phyloP scores from a whole-genome alignment of 352 stramenopile genomes.

The Saprolegnia diclina region DNA sequence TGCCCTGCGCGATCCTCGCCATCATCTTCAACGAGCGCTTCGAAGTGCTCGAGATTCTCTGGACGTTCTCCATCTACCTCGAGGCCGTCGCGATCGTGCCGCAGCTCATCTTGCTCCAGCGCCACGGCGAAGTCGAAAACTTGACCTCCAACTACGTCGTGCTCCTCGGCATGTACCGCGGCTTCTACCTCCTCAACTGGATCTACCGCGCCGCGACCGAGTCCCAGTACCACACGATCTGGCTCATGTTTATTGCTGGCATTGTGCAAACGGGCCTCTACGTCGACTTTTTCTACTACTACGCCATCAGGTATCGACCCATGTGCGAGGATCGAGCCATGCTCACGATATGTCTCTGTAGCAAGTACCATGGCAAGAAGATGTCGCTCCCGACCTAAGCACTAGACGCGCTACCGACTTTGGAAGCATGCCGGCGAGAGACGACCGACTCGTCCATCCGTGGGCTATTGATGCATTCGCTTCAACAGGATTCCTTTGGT shows the following conservation, averaged over 20 bases:
- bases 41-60: slow-evolving; percentile 91
- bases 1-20: slow-evolving; percentile 94
- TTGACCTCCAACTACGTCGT: slow-evolving; percentile 99
- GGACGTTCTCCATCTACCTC: slow-evolving; percentile 99
- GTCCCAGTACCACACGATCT: slow-evolving; percentile 96
- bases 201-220: slow-evolving; percentile 96
- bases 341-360: slow-evolving; percentile 30
- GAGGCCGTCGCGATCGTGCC: slow-evolving; percentile 98
- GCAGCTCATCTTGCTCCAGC: slow-evolving; percentile 98
- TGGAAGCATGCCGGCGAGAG: too few relatives aligned
- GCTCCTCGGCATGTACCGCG: slow-evolving; percentile 96
- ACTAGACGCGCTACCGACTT: background rate
- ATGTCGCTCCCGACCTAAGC: slow-evolving; percentile 82
- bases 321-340: background rate
- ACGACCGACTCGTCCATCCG: background rate
- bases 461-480: background rate
- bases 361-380: slow-evolving; percentile 89
- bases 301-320: slow-evolving; percentile 82
- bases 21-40: slow-evolving; percentile 93
- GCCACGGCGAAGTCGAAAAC: slow-evolving; percentile 98
- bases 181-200: slow-evolving; percentile 99
- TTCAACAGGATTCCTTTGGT: too few relatives aligned
- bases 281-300: slow-evolving; percentile 99
- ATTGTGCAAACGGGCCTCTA: slow-evolving; percentile 99
- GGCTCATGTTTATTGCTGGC: slow-evolving; percentile 97